Conservation (phyloP, 1,139 yeast genomes). For the Yamadazyma jaroonii region DNA sequence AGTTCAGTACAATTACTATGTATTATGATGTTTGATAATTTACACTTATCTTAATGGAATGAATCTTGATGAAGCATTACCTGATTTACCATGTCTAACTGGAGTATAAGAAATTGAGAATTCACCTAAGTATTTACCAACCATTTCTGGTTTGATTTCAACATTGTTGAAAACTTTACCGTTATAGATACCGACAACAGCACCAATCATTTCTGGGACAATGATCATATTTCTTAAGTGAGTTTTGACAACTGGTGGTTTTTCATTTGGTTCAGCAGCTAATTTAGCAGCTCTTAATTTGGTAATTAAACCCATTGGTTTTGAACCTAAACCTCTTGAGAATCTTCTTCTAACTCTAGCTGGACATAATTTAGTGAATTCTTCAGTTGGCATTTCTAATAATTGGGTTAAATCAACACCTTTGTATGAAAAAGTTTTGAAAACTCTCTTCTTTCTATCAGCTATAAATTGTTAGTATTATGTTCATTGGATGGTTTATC, state of each 20-base stretch:
- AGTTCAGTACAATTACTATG: slow-evolving; percentile 2
- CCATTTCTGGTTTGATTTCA: slow-evolving; percentile 99
- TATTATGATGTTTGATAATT: slow-evolving; percentile 8
- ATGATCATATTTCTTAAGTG: slow-evolving; percentile 99
- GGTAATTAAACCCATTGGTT: slow-evolving; percentile 96
- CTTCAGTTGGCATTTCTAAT: slow-evolving; percentile 93
- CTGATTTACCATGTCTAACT: slow-evolving; percentile 99
- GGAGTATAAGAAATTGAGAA: slow-evolving; percentile 99
- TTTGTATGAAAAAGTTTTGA: slow-evolving; percentile 98
- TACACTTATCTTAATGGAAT: slow-evolving; percentile 53
- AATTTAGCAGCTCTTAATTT: slow-evolving; percentile 98
- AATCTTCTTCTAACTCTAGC: slow-evolving; percentile 99
- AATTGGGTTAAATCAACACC: slow-evolving; percentile 97
- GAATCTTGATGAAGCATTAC: slow-evolving; percentile 87
- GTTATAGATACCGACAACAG: slow-evolving; percentile 98
- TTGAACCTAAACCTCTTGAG: slow-evolving; percentile 94
- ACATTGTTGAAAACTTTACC: slow-evolving; percentile 99
- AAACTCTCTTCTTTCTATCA: slow-evolving; percentile 83
- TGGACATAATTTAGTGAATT: slow-evolving; percentile 93
- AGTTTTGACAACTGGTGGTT: slow-evolving; percentile 98
- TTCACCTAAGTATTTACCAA: slow-evolving; percentile 99
- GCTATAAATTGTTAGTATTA: slow-evolving; percentile 37
- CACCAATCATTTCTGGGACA: slow-evolving; percentile 99
- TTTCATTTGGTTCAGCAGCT: slow-evolving; percentile 89
- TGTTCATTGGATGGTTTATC: too few relatives aligned